These are phyloP conservation scores for Monilinia fructicola DNA, from an alignment of 2,329 filamentous ascomycete species.

Conservation along the genomic window DNA sequence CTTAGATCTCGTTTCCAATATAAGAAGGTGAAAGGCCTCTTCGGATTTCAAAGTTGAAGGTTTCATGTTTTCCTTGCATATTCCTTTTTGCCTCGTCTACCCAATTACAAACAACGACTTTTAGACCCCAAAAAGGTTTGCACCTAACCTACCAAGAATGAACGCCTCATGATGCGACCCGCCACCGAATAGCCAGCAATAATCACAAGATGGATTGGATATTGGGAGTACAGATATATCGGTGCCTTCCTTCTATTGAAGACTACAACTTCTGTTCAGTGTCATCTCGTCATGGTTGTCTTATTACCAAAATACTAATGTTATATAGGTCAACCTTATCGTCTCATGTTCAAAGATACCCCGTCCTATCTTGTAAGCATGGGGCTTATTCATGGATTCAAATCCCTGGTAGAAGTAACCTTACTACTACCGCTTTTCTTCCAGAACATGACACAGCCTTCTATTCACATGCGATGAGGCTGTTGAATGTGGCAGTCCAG, in stretches of 20 bases:
- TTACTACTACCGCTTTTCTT: neutral
- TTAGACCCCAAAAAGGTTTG: constrained; percentile 6
- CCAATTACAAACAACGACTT: constrained; percentile 4
- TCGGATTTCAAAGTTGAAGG: neutral
- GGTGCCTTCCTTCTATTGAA: neutral
- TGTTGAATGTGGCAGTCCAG: neutral
- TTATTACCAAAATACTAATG: neutral
- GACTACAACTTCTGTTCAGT: neutral
- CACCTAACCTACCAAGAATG: neutral
- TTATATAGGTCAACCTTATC: neutral
- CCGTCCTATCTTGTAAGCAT: neutral
- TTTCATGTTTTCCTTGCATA: constrained; percentile 16
- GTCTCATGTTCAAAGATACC: neutral
- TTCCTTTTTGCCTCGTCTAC: constrained; percentile 7
- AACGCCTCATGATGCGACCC: constrained; percentile 1
- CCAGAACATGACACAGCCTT: neutral
- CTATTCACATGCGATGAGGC: constrained; percentile 6
- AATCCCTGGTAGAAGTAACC: neutral
- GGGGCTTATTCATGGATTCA: constrained; percentile 4
- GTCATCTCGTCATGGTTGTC: neutral
- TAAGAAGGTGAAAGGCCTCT: constrained; percentile 19
- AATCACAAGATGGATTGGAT: constrained; percentile 1
- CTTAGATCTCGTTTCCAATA: neutral
- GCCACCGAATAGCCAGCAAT: neutral
- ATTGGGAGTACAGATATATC: neutral